phyloP scores from a whole-genome alignment of 140 eudicot genomes.

The Erigeron philadelphicus region DNA sequence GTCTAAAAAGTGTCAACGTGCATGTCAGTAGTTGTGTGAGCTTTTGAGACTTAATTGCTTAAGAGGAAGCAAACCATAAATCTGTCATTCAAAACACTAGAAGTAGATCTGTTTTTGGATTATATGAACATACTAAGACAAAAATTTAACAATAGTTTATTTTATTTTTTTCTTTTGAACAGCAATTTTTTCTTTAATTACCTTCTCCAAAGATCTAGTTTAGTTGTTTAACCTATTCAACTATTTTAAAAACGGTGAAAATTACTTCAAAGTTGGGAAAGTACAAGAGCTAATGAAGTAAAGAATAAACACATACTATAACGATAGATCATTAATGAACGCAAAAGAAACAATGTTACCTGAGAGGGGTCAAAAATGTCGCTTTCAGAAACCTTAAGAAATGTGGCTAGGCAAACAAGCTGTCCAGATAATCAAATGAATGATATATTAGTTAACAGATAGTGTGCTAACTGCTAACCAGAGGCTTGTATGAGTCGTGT shows the following conservation, averaged over 20 bases:
- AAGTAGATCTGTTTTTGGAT: background rate
- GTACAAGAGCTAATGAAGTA: slow-evolving; percentile 4
- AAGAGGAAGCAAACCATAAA: background rate
- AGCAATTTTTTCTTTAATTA: background rate
- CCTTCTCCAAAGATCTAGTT: background rate
- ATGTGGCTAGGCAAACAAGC: slow-evolving; percentile 95
- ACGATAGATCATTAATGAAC: background rate
- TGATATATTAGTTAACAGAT: slow-evolving; percentile 1
- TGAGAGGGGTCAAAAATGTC: slow-evolving; percentile 90
- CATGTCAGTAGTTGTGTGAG: background rate
- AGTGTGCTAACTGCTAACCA: slow-evolving; percentile 3
- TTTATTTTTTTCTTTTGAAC: background rate
- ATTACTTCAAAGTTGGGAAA: background rate
- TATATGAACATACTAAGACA: background rate
- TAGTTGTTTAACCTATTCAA: background rate
- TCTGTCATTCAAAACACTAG: background rate
- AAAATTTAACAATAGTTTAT: background rate
- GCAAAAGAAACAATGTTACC: slow-evolving; percentile 34
- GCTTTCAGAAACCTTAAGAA: slow-evolving; percentile 84
- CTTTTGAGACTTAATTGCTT: background rate
- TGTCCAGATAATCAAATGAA: slow-evolving; percentile 27
- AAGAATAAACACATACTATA: slow-evolving; percentile 1
- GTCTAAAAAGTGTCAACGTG: background rate
- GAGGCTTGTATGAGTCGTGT: slow-evolving; percentile 1
- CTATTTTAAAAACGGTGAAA: background rate